Evolutionary conservation across 805 yeast genomes (phyloP).

Genomic region (Nadsonia fulvescens): DNA sequence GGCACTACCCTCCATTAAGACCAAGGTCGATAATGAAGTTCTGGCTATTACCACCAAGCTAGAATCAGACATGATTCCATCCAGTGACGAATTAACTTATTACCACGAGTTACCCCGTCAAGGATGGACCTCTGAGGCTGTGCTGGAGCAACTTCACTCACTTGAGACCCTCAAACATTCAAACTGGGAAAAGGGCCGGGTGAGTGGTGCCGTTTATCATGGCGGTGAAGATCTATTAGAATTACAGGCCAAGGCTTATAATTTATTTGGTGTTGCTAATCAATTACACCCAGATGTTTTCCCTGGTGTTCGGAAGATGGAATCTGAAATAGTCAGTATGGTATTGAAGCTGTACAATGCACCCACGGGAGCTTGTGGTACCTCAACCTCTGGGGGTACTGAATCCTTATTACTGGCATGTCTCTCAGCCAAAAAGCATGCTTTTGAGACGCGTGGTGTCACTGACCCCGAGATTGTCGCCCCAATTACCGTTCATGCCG

Average conservation of each 20-base stretch:
- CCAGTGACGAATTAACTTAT: constrained; percentile 22
- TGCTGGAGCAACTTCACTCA: constrained; percentile 33
- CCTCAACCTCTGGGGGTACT: constrained; percentile 88
- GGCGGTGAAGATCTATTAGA: constrained; percentile 68
- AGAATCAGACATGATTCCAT: constrained; percentile 40
- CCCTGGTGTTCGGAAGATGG: constrained; percentile 94
- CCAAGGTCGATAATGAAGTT: constrained; percentile 46
- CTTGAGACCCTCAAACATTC: constrained; percentile 33
- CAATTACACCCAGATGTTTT: constrained; percentile 95
- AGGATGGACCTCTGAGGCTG: constrained; percentile 34
- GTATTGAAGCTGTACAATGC: constrained; percentile 66
- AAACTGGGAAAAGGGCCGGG: constrained; percentile 70
- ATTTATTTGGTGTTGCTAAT: constrained; percentile 68
- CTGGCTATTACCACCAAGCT: constrained; percentile 27
- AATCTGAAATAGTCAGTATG: constrained; percentile 87
- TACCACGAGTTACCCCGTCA: constrained; percentile 31
- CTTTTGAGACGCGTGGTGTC: constrained; percentile 32
- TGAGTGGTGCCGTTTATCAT: constrained; percentile 93
- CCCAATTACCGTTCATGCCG: constrained; percentile 86
- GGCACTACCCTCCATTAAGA: constrained; percentile 33
- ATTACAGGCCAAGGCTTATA: constrained; percentile 62
- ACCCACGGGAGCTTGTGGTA: constrained; percentile 58
- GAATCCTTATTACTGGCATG: constrained; percentile 80
- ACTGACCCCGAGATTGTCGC: constrained; percentile 71
- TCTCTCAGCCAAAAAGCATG: constrained; percentile 72